phyloP scores from a whole-genome alignment of 768 basidiomycete species.

The Rubroboletus satanas region DNA sequence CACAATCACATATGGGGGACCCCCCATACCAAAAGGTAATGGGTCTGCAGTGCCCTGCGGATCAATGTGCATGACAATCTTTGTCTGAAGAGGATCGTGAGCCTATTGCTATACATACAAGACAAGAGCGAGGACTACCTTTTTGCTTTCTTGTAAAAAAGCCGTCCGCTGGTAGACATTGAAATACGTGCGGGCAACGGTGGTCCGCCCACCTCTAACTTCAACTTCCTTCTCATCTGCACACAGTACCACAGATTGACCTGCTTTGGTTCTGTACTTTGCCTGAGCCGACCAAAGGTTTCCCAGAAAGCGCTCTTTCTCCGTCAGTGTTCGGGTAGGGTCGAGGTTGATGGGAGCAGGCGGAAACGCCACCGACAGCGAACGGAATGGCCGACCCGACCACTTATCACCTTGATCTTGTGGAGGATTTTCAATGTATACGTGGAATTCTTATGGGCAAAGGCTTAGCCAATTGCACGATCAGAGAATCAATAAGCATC shows the following conservation, averaged over 20 bases:
- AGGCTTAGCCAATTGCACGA: slow-evolving; percentile 5
- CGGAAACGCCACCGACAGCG: slow-evolving; percentile 72
- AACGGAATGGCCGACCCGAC: slow-evolving; percentile 82
- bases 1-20: slow-evolving; percentile 75
- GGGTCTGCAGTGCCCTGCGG: slow-evolving; percentile 69
- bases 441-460: slow-evolving; percentile 64
- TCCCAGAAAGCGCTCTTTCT: slow-evolving; percentile 81
- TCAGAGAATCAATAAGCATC: slow-evolving; percentile 19
- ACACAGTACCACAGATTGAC: slow-evolving; percentile 68
- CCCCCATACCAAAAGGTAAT: slow-evolving; percentile 67
- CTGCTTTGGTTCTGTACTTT: slow-evolving; percentile 64
- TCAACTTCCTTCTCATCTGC: slow-evolving; percentile 78
- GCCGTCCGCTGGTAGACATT: slow-evolving; percentile 83
- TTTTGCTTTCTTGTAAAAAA: slow-evolving; percentile 73
- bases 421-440: slow-evolving; percentile 82
- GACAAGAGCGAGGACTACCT: slow-evolving; percentile 44
- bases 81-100: slow-evolving; percentile 51
- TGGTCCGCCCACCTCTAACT: slow-evolving; percentile 53
- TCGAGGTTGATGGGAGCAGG: slow-evolving; percentile 65
- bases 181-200: slow-evolving; percentile 77
- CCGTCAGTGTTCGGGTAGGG: slow-evolving; percentile 55
- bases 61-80: slow-evolving; percentile 86
- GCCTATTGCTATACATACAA: neutral
- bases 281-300: slow-evolving; percentile 90
- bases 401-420: slow-evolving; percentile 81